Evolutionary conservation across 371 early-diverging fungal species (phyloP).

Genomic region (Phascolomyces articulosus): DNA sequence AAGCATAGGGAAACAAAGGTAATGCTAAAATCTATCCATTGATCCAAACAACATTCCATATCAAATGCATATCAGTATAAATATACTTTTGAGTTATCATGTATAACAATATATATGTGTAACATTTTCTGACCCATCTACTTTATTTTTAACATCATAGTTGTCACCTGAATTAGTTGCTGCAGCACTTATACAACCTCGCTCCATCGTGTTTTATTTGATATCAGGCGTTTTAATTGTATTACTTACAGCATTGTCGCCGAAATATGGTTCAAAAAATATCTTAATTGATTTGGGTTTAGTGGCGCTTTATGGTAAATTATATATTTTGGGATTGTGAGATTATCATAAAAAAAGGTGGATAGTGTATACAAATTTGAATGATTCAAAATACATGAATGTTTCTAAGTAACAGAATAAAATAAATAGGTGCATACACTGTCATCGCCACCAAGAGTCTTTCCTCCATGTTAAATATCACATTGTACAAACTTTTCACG

Average conservation of each 20-base stretch:
- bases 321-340: neutral
- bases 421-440: slow-evolving; percentile 63
- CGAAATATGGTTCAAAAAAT: slow-evolving; percentile 46
- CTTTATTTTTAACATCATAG: slow-evolving; percentile 31
- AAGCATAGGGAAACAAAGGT: slow-evolving; percentile 54
- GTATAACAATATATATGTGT: neutral
- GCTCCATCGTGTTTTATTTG: slow-evolving; percentile 56
- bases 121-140: too few relatives aligned
- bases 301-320: slow-evolving; percentile 66
- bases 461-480: slow-evolving; percentile 60
- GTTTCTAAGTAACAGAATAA: neutral
- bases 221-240: slow-evolving; percentile 34
- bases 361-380: too few relatives aligned
- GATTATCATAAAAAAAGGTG: neutral
- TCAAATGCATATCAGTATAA: too few relatives aligned
- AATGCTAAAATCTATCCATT: neutral
- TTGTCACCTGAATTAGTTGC: slow-evolving; percentile 58
- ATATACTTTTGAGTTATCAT: too few relatives aligned
- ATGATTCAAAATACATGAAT: neutral
- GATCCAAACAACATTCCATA: too few relatives aligned
- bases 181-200: slow-evolving; percentile 52
- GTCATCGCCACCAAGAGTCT: slow-evolving; percentile 70
- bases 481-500: slow-evolving; percentile 59
- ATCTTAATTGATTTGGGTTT: slow-evolving; percentile 64
- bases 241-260: slow-evolving; percentile 41